A percentile compares a stretch with the other conserved stretches of the same genome.
Evolutionary conservation across 73 alveolate genomes (phyloP).

Genomic region (Paramecium sexaurelia): DNA sequence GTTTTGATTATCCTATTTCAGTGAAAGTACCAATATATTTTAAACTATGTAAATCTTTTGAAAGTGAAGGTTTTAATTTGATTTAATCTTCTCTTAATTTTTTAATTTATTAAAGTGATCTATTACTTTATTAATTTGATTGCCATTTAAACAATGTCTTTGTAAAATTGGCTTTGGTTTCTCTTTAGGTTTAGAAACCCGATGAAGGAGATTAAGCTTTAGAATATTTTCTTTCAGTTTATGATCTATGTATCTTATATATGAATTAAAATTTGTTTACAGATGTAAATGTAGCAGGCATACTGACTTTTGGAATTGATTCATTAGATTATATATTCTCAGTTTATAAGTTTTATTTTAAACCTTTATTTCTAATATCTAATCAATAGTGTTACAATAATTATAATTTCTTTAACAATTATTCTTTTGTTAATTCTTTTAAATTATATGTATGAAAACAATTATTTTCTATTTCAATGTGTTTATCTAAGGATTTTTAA

Average conservation of each 20-base stretch:
- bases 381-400: background rate
- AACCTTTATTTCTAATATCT: background rate
- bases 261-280: background rate
- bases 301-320: background rate
- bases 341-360: background rate
- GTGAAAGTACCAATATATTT: background rate
- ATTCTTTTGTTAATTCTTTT: background rate
- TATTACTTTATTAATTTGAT: background rate
- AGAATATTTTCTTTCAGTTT: background rate
- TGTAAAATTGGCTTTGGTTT: background rate
- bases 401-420: background rate
- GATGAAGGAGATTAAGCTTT: background rate
- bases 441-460: background rate
- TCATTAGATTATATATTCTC: background rate
- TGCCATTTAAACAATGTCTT: background rate
- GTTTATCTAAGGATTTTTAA: background rate
- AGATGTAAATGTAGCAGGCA: background rate
- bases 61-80: background rate
- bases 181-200: background rate
- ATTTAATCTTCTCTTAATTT: background rate
- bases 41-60: background rate
- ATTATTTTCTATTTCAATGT: background rate
- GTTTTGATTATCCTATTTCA: background rate
- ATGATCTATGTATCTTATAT: background rate
- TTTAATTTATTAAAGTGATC: background rate